phyloP scores from a whole-genome alignment of 192 early-diverging fungal genomes.

The Coemansia sp. region DNA sequence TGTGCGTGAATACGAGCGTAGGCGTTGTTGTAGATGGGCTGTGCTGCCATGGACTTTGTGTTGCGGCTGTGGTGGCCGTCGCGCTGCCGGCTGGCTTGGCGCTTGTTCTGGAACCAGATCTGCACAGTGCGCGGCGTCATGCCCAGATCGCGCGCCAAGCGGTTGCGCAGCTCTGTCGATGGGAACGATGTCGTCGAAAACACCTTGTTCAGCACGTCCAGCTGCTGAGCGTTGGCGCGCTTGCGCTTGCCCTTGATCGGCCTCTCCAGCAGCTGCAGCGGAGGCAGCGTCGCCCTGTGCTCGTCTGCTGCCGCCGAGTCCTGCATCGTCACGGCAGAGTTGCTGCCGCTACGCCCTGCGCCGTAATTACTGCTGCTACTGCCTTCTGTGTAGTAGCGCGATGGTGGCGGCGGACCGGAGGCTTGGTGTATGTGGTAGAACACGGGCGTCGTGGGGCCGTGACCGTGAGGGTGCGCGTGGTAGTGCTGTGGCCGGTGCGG shows the following conservation, averaged over 20 bases:
- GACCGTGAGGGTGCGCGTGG: not conserved
- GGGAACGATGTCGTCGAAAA: slow-evolving; percentile 83
- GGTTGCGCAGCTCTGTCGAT: slow-evolving; percentile 75
- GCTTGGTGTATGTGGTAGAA: slow-evolving; percentile 15
- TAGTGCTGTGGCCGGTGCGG: not conserved
- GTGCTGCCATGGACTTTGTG: slow-evolving; percentile 41
- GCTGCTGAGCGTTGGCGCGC: slow-evolving; percentile 76
- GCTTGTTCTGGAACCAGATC: slow-evolving; percentile 97
- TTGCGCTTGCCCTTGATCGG: slow-evolving; percentile 75
- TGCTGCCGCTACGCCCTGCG: not conserved
- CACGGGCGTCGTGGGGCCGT: not conserved
- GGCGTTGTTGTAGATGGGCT: not conserved
- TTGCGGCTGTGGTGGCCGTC: slow-evolving; percentile 55
- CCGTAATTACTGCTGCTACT: not conserved
- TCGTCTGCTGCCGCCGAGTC: not conserved
- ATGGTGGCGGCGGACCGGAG: not conserved
- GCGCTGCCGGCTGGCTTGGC: slow-evolving; percentile 73
- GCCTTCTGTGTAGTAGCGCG: slow-evolving; percentile 13
- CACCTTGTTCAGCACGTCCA: slow-evolving; percentile 72
- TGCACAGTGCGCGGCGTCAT: slow-evolving; percentile 93
- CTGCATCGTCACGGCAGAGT: not conserved
- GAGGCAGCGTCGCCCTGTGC: slow-evolving; percentile 17
- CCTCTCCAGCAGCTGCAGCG: slow-evolving; percentile 20
- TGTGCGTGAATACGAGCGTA: not conserved
- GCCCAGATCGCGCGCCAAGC: slow-evolving; percentile 74